Evolutionary conservation across 2,329 filamentous ascomycete species (phyloP), one percentile per base, ranked within the genome.

Genomic region (Fusarium compactum): DNA sequence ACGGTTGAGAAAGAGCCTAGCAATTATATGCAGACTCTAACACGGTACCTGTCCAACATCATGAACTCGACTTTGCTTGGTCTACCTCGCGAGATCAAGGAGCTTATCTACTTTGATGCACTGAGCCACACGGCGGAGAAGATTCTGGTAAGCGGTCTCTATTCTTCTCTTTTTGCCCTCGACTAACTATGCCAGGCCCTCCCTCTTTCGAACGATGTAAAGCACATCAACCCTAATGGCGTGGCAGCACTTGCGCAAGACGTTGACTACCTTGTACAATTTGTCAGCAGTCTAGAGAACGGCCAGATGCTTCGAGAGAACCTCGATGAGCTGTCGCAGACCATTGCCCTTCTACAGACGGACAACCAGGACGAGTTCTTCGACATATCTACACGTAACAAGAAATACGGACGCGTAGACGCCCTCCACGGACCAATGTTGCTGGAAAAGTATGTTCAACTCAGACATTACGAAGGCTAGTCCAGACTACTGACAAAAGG

Each of bases 331-430:
- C 85, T 99, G 38, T 91, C 95, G 74, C 96, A 99, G 83, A 98
- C 96, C 2, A 91, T 97, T 48, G 90, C 92, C 64, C 85, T 99
- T 27, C 92, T 99, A 87, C 90, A 93, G 76, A 89, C 88, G 3
- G 94, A 97, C 43, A 97, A 97, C 74, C 89, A 93, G n/a, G 95
- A 98, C 71, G 95, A 98, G 79, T 99, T 97, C 80, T 99, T 96
- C 79, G 96, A 99, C 77, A 91, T 96, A 52, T 92, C 91, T 8
- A 92, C 91, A 16, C 86, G 94, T 55, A 97, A 98, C 81, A 95
- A 92, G 82, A 97, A 97, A 78, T 99, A 97, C 78, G 92, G 94
- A 18, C 91, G 94, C 57, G 97, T 99, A 34, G 94, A 98, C 81
- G 92, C 93, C 55, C 85, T 97, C 78, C 97, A 97, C 78, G 96